Base-by-base conservation (phyloP, 805 yeast genomes). In the Teunomyces barrocoloradensis region DNA sequence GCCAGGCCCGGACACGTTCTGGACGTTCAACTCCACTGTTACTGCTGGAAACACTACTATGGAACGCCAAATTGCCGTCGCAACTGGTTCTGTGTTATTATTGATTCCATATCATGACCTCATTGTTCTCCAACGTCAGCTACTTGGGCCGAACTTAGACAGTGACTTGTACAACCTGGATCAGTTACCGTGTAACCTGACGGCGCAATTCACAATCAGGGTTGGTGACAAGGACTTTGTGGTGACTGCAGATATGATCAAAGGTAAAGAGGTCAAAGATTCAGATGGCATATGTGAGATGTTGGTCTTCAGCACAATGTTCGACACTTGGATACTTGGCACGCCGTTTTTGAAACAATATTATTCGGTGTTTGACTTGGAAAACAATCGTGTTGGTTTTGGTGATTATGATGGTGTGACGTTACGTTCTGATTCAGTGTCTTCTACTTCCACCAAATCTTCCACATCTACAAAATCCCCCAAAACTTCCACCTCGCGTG, bases 321-420 rank as follows among this genome's bases (percentile, higher is more conserved):
- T n/a, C n/a, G n/a, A n/a, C n/a, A n/a, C n/a, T n/a, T 21, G 89
- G 89, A 75, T 84, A 44, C 63, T 84, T 33, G 89, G 89, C 5
- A 83, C 80, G 13, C 70, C 80, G 2, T 83, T 84, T 56, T 60
- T 84, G 54, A 75, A 75, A 48, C 69, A 71, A 25, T 81, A 73
- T 45, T 83, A 81, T 57, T 72, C 82, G 2, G 79, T 80, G 11
- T 84, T 81, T 53, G 84, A 84, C 54, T 67, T 79, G 46, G 79
- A 74, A 43, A 56, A 70, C 12, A 66, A 64, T 40, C 55, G 59
- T 52, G 67, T 84, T 41, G 87, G 87, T 0, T 74, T 84, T 45
- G 86, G 56, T 11, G 57, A 56, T 28, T 12, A 12, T 5, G 20
- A 23, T 7, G 2, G 27, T 2, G 27, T 23, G 10, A 23, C 27